These are phyloP conservation scores for Trichopus zeylanicus DNA, from an alignment of 116 monocot species.

Conservation along the genomic window DNA sequence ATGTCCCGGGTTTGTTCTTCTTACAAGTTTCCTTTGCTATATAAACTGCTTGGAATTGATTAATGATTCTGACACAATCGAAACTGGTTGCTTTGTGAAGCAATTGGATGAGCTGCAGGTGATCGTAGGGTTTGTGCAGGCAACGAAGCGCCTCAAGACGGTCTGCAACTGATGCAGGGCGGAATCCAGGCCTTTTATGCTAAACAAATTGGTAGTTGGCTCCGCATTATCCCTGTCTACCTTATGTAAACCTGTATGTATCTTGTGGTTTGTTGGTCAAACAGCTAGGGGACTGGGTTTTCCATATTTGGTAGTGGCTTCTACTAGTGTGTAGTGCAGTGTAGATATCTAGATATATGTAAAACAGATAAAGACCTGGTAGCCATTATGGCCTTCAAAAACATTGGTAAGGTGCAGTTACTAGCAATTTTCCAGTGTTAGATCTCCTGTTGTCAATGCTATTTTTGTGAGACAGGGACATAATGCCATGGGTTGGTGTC, in stretches of 20 bases:
- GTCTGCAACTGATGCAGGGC: conserved; percentile 30
- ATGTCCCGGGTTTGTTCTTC: conserved; percentile 57
- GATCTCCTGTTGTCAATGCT: too few species aligned
- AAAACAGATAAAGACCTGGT: background rate
- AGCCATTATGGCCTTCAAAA: background rate
- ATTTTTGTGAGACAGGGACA: too few species aligned
- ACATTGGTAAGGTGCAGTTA: background rate
- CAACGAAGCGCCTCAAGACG: conserved; percentile 61
- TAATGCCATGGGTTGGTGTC: too few species aligned
- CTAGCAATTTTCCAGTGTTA: too few species aligned
- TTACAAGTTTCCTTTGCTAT: background rate
- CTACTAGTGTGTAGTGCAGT: conserved; percentile 17
- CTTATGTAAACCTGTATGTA: conserved; percentile 31
- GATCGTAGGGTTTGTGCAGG: conserved; percentile 57
- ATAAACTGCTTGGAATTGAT: background rate
- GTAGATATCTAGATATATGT: conserved; percentile 15
- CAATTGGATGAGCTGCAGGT: conserved; percentile 87
- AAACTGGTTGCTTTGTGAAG: conserved; percentile 18
- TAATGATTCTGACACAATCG: background rate
- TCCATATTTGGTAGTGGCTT: background rate
- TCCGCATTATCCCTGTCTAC: conserved; percentile 2
- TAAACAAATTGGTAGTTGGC: conserved; percentile 9
- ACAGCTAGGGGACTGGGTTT: conserved; percentile 2
- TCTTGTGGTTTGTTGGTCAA: conserved; percentile 9
- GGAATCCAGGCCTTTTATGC: background rate